Base-by-base conservation (phyloP, 768 basidiomycete species). In the Rhizopogon vinicolor region DNA sequence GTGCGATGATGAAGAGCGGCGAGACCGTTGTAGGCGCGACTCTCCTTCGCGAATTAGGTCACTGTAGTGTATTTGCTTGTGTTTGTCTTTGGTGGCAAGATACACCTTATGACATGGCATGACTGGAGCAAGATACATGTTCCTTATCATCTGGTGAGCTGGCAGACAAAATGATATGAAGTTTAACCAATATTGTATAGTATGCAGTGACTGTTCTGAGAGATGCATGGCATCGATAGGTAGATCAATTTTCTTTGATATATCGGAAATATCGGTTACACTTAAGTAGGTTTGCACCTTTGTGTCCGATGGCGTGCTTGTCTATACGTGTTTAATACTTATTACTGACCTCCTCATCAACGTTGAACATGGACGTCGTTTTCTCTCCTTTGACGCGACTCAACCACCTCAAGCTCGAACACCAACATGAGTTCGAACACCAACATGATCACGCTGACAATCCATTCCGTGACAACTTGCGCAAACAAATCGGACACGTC, bases 401-500 rank as follows among this genome's bases (percentile, higher is more conserved):
- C 25, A 25, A 25, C 25, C 31, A 31, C 7, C 48, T 19, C 48
- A 25, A 28, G 31, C 9, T 14, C 12, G 13, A 25, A 25, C 25
- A 25, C 25, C 28, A 29, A 16, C 50, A 42, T 37, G 7, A 44
- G 29, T 22, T 14, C 7, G 13, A 25, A 25, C 4, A 25, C n/a
- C 18, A 19, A 16, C 42, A 33, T 28, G 4, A 44, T 18, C 3
- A 25, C 4, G 25, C 25, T 4, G n/a, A 31, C 33, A 33, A 31
- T 25, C 5, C 25, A 33, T 18, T 44, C 42, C 16, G 3, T 3
- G 22, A 50, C 19, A 58, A 58, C 57, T 55, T 56, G 40, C 31
- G 48, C 57, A 58, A 58, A 58, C 57, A 58, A 58, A 56, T 40
- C 14, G 45, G 54, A 55, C 57, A 58, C 57, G 57, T 58, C 57